Percentiles rank a stretch among this genome's conserved stretches.
Conservation (phyloP, 73 alveolate genomes). For the Symbiodinium natans region DNA sequence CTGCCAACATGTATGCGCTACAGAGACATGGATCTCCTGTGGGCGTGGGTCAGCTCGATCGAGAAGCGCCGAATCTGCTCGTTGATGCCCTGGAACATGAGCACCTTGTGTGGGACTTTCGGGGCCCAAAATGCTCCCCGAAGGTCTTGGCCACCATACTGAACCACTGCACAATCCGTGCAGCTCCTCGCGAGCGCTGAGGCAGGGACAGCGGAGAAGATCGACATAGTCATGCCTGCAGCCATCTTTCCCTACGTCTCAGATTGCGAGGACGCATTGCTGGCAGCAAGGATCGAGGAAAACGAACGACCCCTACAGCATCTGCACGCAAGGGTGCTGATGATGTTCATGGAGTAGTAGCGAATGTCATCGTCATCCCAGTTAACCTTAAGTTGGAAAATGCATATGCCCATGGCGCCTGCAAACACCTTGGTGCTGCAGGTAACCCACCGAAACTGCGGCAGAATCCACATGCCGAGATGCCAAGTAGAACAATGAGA, state of each 20-base stretch:
- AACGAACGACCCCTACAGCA: no score
- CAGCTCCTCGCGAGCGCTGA: no score
- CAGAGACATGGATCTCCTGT: background rate
- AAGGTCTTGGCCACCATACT: no score
- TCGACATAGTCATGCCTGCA: constrained; percentile 82
- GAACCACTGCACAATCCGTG: no score
- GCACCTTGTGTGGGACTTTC: no score
- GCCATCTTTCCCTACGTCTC: no score
- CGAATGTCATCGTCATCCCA: constrained; percentile 88
- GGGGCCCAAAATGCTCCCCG: no score
- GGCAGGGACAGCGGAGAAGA: constrained; percentile 58
- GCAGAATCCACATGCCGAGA: background rate
- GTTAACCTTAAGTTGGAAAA: background rate
- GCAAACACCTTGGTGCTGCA: no score
- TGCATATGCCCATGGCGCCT: background rate
- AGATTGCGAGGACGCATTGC: no score
- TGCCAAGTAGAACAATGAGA: constrained; percentile 56
- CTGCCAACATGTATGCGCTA: no score
- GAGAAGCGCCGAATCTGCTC: constrained; percentile 64
- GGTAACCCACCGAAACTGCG: background rate
- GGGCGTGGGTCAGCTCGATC: background rate
- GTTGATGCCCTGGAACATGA: constrained; percentile 90
- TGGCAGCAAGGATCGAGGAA: no score
- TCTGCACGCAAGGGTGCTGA: constrained; percentile 27
- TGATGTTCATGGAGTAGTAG: constrained; percentile 63